Evolutionary conservation across 2,329 filamentous ascomycete genomes (phyloP).

Genomic region (Xylariaceae sp.): DNA sequence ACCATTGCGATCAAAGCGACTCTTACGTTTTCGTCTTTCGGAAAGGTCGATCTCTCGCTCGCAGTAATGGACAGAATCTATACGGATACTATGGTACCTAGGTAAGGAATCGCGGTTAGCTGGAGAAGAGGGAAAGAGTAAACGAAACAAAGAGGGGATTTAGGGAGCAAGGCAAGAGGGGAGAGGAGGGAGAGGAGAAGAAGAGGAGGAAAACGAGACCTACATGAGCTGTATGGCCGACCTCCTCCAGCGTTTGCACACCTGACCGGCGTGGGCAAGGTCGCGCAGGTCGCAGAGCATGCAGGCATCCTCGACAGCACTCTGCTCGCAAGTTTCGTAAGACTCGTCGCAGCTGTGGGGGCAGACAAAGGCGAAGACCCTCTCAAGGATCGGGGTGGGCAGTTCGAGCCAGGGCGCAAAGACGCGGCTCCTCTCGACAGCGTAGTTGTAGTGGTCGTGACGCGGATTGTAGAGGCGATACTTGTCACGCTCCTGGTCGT

Average conservation of each 20-base stretch:
- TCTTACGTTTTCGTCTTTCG: constrained; percentile 76
- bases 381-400: constrained; percentile 71
- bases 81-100: constrained; percentile 87
- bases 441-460: constrained; percentile 32
- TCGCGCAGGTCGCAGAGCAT: constrained; percentile 95
- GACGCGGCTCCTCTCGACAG: constrained; percentile 29
- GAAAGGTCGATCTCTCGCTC: constrained; percentile 81
- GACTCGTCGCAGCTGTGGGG: constrained; percentile 79
- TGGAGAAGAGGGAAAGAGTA: neutral
- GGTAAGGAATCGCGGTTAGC: constrained; percentile 13
- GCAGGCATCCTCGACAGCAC: constrained; percentile 78
- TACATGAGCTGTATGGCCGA: constrained; percentile 64
- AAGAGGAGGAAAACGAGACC: constrained; percentile 43
- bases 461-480: constrained; percentile 37
- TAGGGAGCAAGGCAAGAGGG: neutral
- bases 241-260: constrained; percentile 74
- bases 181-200: neutral
- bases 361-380: constrained; percentile 82
- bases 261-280: constrained; percentile 77
- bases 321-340: constrained; percentile 84
- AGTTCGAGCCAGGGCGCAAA: constrained; percentile 53
- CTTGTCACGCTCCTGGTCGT: constrained; percentile 38
- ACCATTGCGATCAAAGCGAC: constrained; percentile 76
- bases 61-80: constrained; percentile 95
- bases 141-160: too few species aligned